phyloP scores from a whole-genome alignment of 2,329 filamentous ascomycete genomes.

The Trichoderma hamatum region DNA sequence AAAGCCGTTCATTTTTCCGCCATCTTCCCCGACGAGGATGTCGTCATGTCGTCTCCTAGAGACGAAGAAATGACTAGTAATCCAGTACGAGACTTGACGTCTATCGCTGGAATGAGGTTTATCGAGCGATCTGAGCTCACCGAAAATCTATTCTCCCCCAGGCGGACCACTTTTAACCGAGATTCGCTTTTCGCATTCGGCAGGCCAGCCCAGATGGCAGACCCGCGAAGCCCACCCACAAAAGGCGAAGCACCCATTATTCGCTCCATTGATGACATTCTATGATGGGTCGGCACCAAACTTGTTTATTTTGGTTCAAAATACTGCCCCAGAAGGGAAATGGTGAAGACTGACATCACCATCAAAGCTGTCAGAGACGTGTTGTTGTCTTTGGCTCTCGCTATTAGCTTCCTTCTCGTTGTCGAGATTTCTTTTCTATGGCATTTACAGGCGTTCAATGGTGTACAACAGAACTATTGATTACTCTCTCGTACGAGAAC shows the following conservation, averaged over 20 bases:
- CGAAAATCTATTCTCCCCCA: slow-evolving; percentile 58
- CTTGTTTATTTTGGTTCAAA: background rate
- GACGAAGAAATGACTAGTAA: slow-evolving; percentile 73
- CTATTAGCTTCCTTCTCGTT: background rate
- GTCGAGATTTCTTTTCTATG: background rate
- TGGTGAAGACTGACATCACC: background rate
- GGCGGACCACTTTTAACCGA: slow-evolving; percentile 55
- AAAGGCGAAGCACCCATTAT: slow-evolving; percentile 75
- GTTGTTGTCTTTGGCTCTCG: background rate
- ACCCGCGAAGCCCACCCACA: slow-evolving; percentile 75
- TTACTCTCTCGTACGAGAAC: background rate
- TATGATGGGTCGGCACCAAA: slow-evolving; percentile 50
- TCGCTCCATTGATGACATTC: slow-evolving; percentile 75
- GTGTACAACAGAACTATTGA: slow-evolving; percentile 23
- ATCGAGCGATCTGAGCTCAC: slow-evolving; percentile 53
- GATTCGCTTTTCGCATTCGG: slow-evolving; percentile 57
- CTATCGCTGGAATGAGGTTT: slow-evolving; percentile 54
- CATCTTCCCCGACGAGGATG: slow-evolving; percentile 50
- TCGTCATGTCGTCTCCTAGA: slow-evolving; percentile 73
- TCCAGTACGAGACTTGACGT: slow-evolving; percentile 56
- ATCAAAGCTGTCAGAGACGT: background rate
- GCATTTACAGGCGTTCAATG: slow-evolving; percentile 25
- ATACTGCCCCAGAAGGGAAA: background rate
- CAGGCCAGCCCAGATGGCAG: slow-evolving; percentile 55
- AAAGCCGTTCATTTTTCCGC: slow-evolving; percentile 43